Conservation (phyloP, 2,329 filamentous ascomycete species). For the Rhinocladiella mackenziei region DNA sequence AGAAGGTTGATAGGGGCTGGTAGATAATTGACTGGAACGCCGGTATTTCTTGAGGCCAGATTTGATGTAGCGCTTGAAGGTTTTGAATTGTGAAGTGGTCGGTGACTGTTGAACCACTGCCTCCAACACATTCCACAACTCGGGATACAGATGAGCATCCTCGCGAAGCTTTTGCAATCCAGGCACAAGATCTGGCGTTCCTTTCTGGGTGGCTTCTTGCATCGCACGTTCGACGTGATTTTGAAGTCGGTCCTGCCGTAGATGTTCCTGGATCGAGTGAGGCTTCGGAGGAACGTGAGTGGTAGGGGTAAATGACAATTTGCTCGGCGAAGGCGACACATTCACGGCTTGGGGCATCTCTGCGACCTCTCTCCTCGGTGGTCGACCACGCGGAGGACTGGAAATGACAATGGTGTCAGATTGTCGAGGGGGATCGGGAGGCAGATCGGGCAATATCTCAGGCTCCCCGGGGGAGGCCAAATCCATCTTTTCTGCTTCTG, state of each 20-base stretch:
- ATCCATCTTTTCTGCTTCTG: conserved; percentile 25
- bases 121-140: conserved; percentile 27
- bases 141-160: conserved; percentile 21
- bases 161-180: conserved; percentile 25
- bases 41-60: conserved; percentile 25
- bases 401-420: conserved; percentile 24
- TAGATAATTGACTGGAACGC: conserved; percentile 20
- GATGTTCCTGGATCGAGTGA: conserved; percentile 28
- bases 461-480: conserved; percentile 21
- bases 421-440: conserved; percentile 11
- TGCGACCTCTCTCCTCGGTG: conserved; percentile 24
- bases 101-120: conserved; percentile 25
- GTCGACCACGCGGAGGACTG: conserved; percentile 29
- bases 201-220: conserved; percentile 22
- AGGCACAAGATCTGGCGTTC: conserved; percentile 21
- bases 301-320: conserved; percentile 17
- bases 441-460: conserved; percentile 13
- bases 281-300: conserved; percentile 20
- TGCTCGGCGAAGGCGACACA: conserved; percentile 19
- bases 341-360: conserved; percentile 21
- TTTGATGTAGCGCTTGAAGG: conserved; percentile 31
- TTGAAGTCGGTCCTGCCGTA: conserved; percentile 26
- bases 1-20: conserved; percentile 19
- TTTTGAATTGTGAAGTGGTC: conserved; percentile 26
- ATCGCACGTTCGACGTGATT: conserved; percentile 25